A percentile compares a stretch with the other conserved stretches of the same genome.
Conservation (phyloP, 768 basidiomycete species). For the Heimioporus sp. region DNA sequence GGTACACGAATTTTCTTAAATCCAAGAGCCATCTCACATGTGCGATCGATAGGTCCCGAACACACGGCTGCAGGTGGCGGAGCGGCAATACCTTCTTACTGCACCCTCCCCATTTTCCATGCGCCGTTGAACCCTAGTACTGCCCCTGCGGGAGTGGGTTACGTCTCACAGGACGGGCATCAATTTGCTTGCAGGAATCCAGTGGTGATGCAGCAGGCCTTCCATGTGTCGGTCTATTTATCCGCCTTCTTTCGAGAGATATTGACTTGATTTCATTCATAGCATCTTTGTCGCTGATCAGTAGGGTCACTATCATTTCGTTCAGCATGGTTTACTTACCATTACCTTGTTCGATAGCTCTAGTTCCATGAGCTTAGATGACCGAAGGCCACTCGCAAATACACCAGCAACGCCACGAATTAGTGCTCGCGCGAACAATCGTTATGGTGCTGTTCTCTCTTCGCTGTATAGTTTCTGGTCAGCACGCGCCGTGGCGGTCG, state of each 20-base stretch:
- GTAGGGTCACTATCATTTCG: constrained; percentile 19
- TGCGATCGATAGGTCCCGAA: constrained; percentile 42
- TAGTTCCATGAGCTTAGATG: constrained; percentile 44
- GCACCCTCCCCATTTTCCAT: constrained; percentile 55
- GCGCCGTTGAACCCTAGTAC: constrained; percentile 29
- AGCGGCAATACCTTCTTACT: constrained; percentile 50
- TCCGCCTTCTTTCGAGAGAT: not conserved
- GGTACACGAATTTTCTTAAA: constrained; percentile 29
- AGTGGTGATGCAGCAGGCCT: constrained; percentile 48
- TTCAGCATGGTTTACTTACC: not conserved
- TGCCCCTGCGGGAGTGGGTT: constrained; percentile 35
- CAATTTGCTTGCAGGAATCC: constrained; percentile 54
- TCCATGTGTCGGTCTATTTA: constrained; percentile 50
- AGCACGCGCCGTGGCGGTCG: constrained; percentile 42
- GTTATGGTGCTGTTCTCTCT: constrained; percentile 59
- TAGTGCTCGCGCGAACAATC: constrained; percentile 37
- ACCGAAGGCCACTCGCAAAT: constrained; percentile 43
- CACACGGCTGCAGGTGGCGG: constrained; percentile 39
- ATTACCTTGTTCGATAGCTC: constrained; percentile 36
- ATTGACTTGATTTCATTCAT: not conserved
- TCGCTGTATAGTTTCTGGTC: constrained; percentile 56
- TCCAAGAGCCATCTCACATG: not conserved
- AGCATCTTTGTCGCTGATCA: constrained; percentile 58
- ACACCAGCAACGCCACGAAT: constrained; percentile 44
- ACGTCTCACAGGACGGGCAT: constrained; percentile 58